Evolutionary conservation across 1,284 basidiomycete species (phyloP).

Genomic region (Cutaneotrichosporon sp.): DNA sequence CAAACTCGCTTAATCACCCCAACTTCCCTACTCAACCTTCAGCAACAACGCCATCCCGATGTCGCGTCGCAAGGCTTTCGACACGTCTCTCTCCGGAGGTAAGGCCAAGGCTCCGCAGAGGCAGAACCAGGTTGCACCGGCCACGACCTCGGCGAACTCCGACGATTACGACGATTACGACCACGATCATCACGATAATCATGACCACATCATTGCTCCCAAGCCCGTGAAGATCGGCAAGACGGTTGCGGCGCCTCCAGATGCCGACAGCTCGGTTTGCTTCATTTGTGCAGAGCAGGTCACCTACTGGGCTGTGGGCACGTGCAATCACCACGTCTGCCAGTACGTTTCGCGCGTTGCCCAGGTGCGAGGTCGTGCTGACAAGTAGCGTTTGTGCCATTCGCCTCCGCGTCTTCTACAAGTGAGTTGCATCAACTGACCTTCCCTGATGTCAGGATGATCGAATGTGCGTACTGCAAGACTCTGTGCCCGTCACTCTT

Average conservation of each 20-base stretch:
- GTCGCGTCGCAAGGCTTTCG: slow-evolving; percentile 42
- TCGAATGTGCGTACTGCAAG: slow-evolving; percentile 97
- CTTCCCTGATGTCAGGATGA: slow-evolving; percentile 55
- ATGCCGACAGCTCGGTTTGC: slow-evolving; percentile 62
- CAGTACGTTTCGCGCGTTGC: slow-evolving; percentile 39
- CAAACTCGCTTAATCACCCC: not conserved
- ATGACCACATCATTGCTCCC: not conserved
- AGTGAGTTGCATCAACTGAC: slow-evolving; percentile 51
- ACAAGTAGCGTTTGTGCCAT: slow-evolving; percentile 78
- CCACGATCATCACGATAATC: not conserved
- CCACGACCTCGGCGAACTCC: not conserved
- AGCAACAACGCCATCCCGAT: slow-evolving; percentile 19
- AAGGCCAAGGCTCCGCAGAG: slow-evolving; percentile 18
- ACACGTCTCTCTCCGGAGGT: slow-evolving; percentile 30
- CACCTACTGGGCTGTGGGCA: slow-evolving; percentile 82
- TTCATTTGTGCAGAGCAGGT: slow-evolving; percentile 96
- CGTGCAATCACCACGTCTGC: slow-evolving; percentile 73
- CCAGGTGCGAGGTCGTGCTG: slow-evolving; percentile 57
- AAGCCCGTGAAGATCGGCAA: slow-evolving; percentile 9
- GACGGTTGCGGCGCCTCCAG: slow-evolving; percentile 17
- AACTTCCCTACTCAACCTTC: not conserved
- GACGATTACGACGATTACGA: not conserved
- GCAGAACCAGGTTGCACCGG: slow-evolving; percentile 3
- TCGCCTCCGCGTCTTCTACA: slow-evolving; percentile 89
- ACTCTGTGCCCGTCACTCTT: slow-evolving; percentile 75